Evolutionary conservation across 257 asterid species (phyloP).

Genomic region (Nicotiana sylvestris): DNA sequence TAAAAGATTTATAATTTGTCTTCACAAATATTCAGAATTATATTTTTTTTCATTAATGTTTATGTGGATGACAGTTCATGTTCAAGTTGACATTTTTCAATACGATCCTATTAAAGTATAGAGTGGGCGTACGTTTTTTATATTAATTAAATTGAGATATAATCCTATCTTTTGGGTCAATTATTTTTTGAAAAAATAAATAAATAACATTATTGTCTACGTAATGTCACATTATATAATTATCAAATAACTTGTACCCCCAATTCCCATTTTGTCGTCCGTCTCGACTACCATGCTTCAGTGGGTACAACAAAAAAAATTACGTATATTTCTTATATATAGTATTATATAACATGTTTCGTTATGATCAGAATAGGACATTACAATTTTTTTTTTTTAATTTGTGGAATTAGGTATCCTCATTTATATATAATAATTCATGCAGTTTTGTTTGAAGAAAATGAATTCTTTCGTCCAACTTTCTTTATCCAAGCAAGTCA

Average conservation of each 20-base stretch:
- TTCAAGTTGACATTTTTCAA: conserved; percentile 2
- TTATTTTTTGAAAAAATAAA: neutral
- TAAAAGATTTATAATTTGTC: neutral
- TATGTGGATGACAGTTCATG: conserved; percentile 5
- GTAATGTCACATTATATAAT: neutral
- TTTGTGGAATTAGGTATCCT: neutral
- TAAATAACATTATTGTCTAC: neutral
- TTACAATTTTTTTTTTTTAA: neutral
- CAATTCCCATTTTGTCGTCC: neutral
- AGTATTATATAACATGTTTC: neutral
- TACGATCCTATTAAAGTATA: neutral
- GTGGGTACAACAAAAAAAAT: no score
- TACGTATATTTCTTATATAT: neutral
- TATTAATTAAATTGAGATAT: neutral
- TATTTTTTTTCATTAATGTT: neutral
- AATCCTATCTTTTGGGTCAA: neutral
- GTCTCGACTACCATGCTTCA: neutral
- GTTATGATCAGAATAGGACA: neutral
- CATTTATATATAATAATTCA: neutral
- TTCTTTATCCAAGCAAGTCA: no score
- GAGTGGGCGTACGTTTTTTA: neutral
- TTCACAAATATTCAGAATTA: neutral
- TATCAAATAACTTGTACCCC: neutral
- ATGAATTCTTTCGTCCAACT: neutral
- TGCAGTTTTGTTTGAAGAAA: neutral